Percentiles rank a stretch among this genome's conserved stretches.
Evolutionary conservation across 2,329 filamentous ascomycete species (phyloP).

Genomic region (Plenodomus tracheiphilus): DNA sequence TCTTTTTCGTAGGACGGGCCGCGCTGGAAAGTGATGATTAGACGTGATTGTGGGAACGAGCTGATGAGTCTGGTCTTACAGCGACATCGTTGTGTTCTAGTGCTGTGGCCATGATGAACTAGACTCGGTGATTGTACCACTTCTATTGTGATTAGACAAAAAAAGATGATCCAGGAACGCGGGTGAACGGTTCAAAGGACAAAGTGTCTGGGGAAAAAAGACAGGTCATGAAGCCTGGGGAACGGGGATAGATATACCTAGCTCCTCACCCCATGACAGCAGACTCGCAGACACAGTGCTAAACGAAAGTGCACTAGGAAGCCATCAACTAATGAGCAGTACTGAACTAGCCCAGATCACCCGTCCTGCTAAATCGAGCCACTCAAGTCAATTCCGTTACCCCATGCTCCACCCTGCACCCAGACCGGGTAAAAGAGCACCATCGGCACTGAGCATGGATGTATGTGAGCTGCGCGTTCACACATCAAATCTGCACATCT

Average conservation of each 20-base stretch:
- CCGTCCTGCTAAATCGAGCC: constrained; percentile 30
- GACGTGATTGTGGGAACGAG: constrained; percentile 9
- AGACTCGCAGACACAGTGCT: constrained; percentile 1
- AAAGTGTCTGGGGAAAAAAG: constrained; percentile 31
- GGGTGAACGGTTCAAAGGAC: constrained; percentile 1
- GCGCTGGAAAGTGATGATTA: constrained; percentile 11
- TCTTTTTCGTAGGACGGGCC: constrained; percentile 28
- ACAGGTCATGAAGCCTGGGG: constrained; percentile 27
- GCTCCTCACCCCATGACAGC: background rate
- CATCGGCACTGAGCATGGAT: constrained; percentile 21
- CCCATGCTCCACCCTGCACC: constrained; percentile 27
- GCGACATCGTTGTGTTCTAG: constrained; percentile 40
- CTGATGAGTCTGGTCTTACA: constrained; percentile 22
- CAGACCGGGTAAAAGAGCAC: constrained; percentile 41
- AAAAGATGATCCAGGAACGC: background rate
- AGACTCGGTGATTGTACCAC: too few relatives aligned
- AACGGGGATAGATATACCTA: constrained; percentile 38
- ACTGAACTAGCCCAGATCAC: constrained; percentile 16
- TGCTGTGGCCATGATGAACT: constrained; percentile 47
- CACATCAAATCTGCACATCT: too few relatives aligned
- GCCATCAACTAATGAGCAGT: constrained; percentile 9
- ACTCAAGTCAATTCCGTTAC: constrained; percentile 27
- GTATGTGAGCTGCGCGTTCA: constrained; percentile 24
- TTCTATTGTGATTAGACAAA: constrained; percentile 1
- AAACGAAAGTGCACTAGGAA: constrained; percentile 40